Evolutionary conservation across 2,329 filamentous ascomycete species (phyloP), one percentile per base, ranked within the genome.

Genomic region (Alternaria conjuncta): DNA sequence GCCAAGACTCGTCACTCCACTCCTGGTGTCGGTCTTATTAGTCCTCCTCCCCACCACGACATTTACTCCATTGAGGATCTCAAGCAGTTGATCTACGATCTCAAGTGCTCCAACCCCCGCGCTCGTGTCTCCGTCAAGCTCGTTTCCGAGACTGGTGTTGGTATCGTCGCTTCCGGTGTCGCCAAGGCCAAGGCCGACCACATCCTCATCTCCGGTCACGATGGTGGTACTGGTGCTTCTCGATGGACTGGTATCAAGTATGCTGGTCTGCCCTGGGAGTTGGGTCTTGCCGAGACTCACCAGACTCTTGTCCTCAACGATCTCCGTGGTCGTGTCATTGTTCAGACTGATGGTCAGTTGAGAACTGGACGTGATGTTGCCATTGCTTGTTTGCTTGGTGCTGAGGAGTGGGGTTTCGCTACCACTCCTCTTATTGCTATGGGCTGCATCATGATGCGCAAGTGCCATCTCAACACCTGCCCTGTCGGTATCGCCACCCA

Each of bases 221-320:
- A 98, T 77, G 95, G 95, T 85, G 95, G 95, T 80, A 98, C 95
- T 65, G 95, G 95, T 86, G 95, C 95, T 64, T 97, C 94, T 55
- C 87, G 95, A 81, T 98, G 95, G 95, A 98, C 95, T 76, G 95
- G 95, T 85, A 97, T 97, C 89, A 97, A 97, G 82, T 97, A 97
- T 80, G 95, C 94, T 55, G 95, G 95, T 87, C 89, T 97, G 36
- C 95, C 95, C 25, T 98, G 94, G 94, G 95, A 98, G 81, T 80
- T 98, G 71, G 95, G 95, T 87, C 91, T 98, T 73, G 95, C 95
- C 6, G 95, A 98, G 84, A 97, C 94, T 49, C 95, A 98, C 79
- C 95, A 98, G 83, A 98, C 95, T 13, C 85, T 98, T 68, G 95
- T 98, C 12, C 86, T 98, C 44, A 98, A 98, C 81, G 95, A 97